Conservation (phyloP, 306 rosid genomes). For the Spatholobus suberectus region DNA sequence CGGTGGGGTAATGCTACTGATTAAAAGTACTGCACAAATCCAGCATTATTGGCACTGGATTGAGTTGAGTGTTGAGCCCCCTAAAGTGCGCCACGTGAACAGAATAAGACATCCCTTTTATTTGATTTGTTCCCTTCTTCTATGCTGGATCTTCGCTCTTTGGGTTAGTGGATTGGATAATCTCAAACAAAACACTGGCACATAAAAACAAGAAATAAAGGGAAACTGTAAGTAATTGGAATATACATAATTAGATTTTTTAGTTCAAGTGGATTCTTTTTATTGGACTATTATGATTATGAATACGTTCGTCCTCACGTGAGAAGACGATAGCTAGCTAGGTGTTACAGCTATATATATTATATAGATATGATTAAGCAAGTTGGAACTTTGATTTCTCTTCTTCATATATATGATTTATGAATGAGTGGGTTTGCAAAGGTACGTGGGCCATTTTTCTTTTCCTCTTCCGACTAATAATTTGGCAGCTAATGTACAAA, state of each 20-base stretch:
- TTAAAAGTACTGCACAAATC: slow-evolving; percentile 29
- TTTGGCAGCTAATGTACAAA: slow-evolving; percentile 9
- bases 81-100: slow-evolving; percentile 46
- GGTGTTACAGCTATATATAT: background rate
- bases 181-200: slow-evolving; percentile 16
- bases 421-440: background rate
- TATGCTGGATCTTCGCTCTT: background rate
- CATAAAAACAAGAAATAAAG: background rate
- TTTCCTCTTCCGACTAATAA: background rate
- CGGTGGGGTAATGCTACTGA: slow-evolving; percentile 36
- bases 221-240: background rate
- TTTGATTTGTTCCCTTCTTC: slow-evolving; percentile 10
- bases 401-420: too few relatives aligned
- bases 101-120: slow-evolving; percentile 42
- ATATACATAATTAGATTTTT: background rate
- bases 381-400: slow-evolving; percentile 9
- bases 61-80: slow-evolving; percentile 15
- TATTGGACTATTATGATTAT: background rate
- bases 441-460: slow-evolving; percentile 3
- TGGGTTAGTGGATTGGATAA: slow-evolving; percentile 41
- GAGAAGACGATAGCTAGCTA: background rate
- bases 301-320: slow-evolving; percentile 10
- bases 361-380: background rate
- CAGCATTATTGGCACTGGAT: slow-evolving; percentile 39
- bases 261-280: background rate